Evolutionary conservation across 2,329 filamentous ascomycete species (phyloP), one percentile per base, ranked within the genome.

Genomic region (Dothistroma septosporum): DNA sequence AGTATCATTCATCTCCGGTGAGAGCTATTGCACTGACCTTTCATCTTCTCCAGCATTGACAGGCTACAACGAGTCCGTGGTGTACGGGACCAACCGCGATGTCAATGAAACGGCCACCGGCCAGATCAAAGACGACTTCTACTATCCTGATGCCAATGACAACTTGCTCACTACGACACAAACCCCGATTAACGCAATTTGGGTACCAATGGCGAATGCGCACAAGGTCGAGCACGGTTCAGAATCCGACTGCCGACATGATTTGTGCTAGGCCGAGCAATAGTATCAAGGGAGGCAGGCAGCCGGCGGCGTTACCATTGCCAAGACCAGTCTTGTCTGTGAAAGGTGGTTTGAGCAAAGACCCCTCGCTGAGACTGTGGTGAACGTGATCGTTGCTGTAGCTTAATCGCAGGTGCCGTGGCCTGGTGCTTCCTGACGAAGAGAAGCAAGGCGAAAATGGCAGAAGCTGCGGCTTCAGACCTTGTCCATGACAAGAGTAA

Each of bases 131-230:
- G 3, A 44, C n/a, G 37, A 44, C 19, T 44, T 16, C 7, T 57
- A 31, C 50, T 46, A 56, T 37, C 59, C 11, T 12, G 21, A 53
- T n/a, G 24, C 44, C 2, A 56, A 28, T 6, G 61, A 63, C 41
- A 35, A 49, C 22, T 19, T 50, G 11, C 14, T 54, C n/a, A 49
- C 24, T 2, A 24, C 21, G 4, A n/a, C 19, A 10, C 28, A 48
- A 10, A 53, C 22, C 16, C 61, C 58, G 2, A 33, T 63, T 12
- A 21, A 56, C 7, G 32, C 54, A 3, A 50, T 58, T 12, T 60
- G 58, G 58, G 56, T 58, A 49, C 55, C 61, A 1, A 60, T 63
- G n/a, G 58, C 61, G 4, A 59, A 61, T 48, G 54, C 37, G 24
- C 47, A 61, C 11, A 47, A 47, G 59, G 28, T 55, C 59, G 2